Conservation (phyloP, 1,139 yeast genomes). For the Suhomyces atakaporum region DNA sequence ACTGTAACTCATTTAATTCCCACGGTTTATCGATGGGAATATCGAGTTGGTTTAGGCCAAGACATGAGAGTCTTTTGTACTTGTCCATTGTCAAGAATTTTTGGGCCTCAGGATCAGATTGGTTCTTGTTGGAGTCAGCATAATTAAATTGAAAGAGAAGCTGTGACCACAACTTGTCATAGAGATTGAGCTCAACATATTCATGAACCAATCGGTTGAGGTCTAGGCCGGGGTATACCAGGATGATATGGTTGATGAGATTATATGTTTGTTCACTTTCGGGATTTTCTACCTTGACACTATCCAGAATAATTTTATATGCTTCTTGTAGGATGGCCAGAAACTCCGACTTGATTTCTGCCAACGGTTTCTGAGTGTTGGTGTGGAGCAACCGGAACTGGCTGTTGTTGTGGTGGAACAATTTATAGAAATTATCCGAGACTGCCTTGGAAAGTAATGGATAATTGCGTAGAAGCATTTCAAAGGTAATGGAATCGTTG, state of each 20-base stretch:
- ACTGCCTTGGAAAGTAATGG: constrained; percentile 50
- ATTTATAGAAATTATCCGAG: constrained; percentile 45
- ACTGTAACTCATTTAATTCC: constrained; percentile 46
- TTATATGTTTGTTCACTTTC: constrained; percentile 40
- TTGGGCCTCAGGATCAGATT: constrained; percentile 32
- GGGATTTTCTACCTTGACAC: constrained; percentile 38
- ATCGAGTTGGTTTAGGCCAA: constrained; percentile 76
- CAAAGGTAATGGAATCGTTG: constrained; percentile 20
- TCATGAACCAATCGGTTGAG: constrained; percentile 59
- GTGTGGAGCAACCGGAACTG: constrained; percentile 36
- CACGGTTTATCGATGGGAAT: constrained; percentile 49
- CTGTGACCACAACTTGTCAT: constrained; percentile 64
- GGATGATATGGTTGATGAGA: constrained; percentile 33
- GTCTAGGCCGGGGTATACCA: constrained; percentile 50
- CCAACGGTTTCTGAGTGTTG: constrained; percentile 30
- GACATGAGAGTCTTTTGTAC: constrained; percentile 46
- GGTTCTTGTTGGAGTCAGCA: constrained; percentile 34
- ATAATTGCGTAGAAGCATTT: constrained; percentile 44
- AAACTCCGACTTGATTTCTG: constrained; percentile 35
- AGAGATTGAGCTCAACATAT: constrained; percentile 69
- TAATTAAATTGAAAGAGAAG: constrained; percentile 39
- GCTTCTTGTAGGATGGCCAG: constrained; percentile 40
- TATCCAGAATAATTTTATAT: constrained; percentile 42
- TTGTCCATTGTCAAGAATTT: constrained; percentile 31
- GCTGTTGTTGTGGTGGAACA: constrained; percentile 48